Conservation (phyloP, 352 stramenopile species). For the Pythium oligandrum region DNA sequence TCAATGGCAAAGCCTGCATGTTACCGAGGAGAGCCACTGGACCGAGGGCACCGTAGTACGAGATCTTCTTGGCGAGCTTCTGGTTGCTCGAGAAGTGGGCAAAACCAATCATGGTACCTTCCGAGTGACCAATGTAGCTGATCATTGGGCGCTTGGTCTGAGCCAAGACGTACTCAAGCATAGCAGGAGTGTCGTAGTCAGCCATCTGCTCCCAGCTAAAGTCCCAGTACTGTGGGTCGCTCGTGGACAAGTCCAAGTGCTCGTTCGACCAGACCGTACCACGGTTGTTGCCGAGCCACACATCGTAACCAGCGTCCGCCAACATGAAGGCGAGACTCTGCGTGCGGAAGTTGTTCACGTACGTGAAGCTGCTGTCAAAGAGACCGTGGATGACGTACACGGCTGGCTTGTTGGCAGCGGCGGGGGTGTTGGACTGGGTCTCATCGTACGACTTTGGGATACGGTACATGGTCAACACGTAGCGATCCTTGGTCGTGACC, state of each 20-base stretch:
- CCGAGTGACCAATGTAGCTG: slow-evolving; percentile 57
- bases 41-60: slow-evolving; percentile 54
- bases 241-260: slow-evolving; percentile 39
- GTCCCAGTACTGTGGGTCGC: slow-evolving; percentile 41
- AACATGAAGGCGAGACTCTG: slow-evolving; percentile 58
- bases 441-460: slow-evolving; percentile 51
- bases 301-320: slow-evolving; percentile 52
- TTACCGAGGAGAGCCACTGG: slow-evolving; percentile 39
- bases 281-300: slow-evolving; percentile 67
- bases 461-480: slow-evolving; percentile 69
- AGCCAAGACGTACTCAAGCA: slow-evolving; percentile 44
- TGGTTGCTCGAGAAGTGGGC: slow-evolving; percentile 50
- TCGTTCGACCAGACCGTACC: slow-evolving; percentile 48
- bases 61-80: slow-evolving; percentile 49
- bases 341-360: slow-evolving; percentile 50
- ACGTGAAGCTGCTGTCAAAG: slow-evolving; percentile 60
- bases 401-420: slow-evolving; percentile 35
- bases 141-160: slow-evolving; percentile 28
- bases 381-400: slow-evolving; percentile 54
- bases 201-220: slow-evolving; percentile 59
- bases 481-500: slow-evolving; percentile 47
- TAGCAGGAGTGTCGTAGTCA: slow-evolving; percentile 45
- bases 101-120: slow-evolving; percentile 62
- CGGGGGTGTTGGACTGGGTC: slow-evolving; percentile 18
- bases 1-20: slow-evolving; percentile 38